A percentile compares a stretch with the other conserved stretches of the same genome.
Evolutionary conservation across 1,284 basidiomycete genomes (phyloP).

Genomic region (Cryptococcus sp.): DNA sequence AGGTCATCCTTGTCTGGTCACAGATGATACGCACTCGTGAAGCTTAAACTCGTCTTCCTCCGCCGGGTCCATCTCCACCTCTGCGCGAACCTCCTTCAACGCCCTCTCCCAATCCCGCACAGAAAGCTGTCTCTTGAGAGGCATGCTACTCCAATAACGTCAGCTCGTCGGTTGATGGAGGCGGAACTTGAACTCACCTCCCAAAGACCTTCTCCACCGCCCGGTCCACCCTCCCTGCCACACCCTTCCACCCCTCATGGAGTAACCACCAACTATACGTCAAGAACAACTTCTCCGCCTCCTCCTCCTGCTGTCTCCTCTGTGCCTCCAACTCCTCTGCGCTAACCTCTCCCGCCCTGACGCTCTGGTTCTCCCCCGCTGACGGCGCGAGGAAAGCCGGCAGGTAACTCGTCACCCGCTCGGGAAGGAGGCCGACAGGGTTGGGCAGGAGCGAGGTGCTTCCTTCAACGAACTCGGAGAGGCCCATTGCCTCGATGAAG

Average conservation of each 20-base stretch:
- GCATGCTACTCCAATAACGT: constrained; percentile 23
- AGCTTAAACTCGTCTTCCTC: constrained; percentile 7
- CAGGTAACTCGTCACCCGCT: constrained; percentile 10
- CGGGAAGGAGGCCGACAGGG: constrained; percentile 16
- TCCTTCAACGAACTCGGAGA: constrained; percentile 27
- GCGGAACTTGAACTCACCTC: constrained; percentile 18
- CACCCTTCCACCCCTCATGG: constrained; percentile 46
- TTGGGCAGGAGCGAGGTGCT: constrained; percentile 16
- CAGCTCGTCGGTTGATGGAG: background rate
- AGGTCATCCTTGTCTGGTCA: background rate
- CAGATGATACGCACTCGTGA: constrained; percentile 26
- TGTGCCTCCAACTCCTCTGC: constrained; percentile 12
- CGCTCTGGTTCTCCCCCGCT: background rate
- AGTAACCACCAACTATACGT: constrained; percentile 50
- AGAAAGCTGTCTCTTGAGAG: constrained; percentile 43
- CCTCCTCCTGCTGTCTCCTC: constrained; percentile 24
- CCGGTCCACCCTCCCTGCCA: constrained; percentile 34
- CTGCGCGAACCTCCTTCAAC: constrained; percentile 39
- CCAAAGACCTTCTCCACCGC: constrained; percentile 44
- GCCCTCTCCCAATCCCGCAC: constrained; percentile 38
- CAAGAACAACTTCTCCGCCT: constrained; percentile 46
- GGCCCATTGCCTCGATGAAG: constrained; percentile 32
- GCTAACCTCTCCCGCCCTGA: background rate
- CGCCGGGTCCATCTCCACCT: constrained; percentile 35
- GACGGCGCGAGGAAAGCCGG: constrained; percentile 8